These are phyloP conservation scores for Flaveria trinervia DNA, from an alignment of 129 eudicot genomes.

Conservation along the genomic window DNA sequence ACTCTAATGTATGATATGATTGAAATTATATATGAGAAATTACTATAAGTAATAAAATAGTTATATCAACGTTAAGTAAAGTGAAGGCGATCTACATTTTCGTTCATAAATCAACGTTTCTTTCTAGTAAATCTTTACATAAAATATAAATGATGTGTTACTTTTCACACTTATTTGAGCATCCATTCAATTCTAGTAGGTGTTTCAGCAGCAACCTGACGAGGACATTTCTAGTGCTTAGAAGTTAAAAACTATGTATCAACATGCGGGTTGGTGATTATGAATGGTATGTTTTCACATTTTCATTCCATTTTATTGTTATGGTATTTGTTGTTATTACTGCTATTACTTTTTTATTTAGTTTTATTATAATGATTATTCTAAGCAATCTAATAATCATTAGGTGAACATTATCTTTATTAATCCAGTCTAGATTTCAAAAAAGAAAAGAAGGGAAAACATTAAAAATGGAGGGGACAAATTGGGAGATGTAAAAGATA, in stretches of 20 bases:
- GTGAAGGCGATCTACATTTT: not conserved
- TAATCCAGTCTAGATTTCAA: not conserved
- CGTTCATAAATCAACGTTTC: slow-evolving; percentile 2
- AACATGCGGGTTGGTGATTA: not conserved
- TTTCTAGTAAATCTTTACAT: not conserved
- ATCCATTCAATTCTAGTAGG: not conserved
- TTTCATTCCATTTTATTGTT: not conserved
- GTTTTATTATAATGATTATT: not conserved
- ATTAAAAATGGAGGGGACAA: not conserved
- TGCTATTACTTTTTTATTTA: not conserved
- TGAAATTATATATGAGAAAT: too few relatives aligned
- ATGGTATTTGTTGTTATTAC: not conserved
- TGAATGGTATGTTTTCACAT: not conserved
- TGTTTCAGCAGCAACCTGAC: not conserved
- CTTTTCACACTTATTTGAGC: too few relatives aligned
- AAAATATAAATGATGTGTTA: not conserved
- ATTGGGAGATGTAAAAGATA: not conserved
- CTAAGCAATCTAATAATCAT: not conserved
- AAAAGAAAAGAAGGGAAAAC: not conserved
- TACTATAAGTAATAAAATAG: too few relatives aligned
- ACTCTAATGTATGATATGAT: too few relatives aligned
- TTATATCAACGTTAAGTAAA: not conserved
- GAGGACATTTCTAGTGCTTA: not conserved
- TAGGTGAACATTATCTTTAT: not conserved
- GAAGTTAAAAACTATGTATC: not conserved